Evolutionary conservation across 352 stramenopile genomes (phyloP), one percentile per base, ranked within the genome.

Genomic region (Phytophthora agathidicida): DNA sequence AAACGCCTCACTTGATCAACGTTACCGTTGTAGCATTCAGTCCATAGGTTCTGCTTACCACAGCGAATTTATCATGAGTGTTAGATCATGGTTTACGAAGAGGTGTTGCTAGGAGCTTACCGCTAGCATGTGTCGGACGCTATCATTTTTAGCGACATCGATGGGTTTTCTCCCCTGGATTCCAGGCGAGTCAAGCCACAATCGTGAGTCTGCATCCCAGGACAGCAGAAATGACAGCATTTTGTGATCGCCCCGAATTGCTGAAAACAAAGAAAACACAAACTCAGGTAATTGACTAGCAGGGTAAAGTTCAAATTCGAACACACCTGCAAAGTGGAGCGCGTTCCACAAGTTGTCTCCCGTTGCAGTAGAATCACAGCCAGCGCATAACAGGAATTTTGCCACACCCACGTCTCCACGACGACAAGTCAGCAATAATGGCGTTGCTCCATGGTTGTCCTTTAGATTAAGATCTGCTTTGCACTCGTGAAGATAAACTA

Each of bases 241-340:
- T 9, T 55, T 63, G 13, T 62, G 23, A 14, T 71, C 54, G 4
- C 75, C 68, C 54, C 36, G 65, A 61, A 51, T 65, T 33, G 39
- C 75, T 73, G 24, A 9, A 33, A 44, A 42, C 30, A n/a, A 36
- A 10, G 45, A 38, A 11, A n/a, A 7, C 27, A 30, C 4, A 16
- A 16, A 36, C 26, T n/a, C n/a, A n/a, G n/a, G 47, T 31, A 13
- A 44, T 28, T 41, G 23, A 5, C 0, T 35, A 20, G n/a, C n/a
- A 28, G 3, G 16, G 2, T 5, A 44, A 19, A 23, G 2, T 42
- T 3, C 8, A 16, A 26, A 35, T 2, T 58, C n/a, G 14, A 50
- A 8, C 9, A 27, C 41, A 66, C 58, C 52, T 66, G 82, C 75
- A 22, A 74, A 35, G 27, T 91, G 82, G 13, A 91, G 68, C 3